Conservation (phyloP, 208 protist species). For the Tritrichomonas musculus region DNA sequence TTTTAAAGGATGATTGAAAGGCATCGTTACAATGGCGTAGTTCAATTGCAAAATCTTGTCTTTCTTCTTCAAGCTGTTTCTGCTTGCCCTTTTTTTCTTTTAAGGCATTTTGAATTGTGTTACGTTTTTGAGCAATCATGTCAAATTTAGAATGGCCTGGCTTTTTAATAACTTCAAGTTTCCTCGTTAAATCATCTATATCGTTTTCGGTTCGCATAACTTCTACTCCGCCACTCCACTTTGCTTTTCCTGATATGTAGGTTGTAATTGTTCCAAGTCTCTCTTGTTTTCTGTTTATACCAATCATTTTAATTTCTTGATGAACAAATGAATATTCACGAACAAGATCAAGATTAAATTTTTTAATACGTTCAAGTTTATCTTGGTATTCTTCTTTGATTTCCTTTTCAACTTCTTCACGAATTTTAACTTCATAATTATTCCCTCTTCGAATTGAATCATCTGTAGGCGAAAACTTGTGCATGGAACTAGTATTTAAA, state of each 20-base stretch:
- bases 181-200: neutral
- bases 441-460: too few species aligned
- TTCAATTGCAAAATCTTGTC: neutral
- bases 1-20: neutral
- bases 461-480: too few species aligned
- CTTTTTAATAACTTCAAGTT: neutral
- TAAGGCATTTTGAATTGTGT: neutral
- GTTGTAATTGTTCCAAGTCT: neutral
- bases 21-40: neutral
- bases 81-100: neutral
- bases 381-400: neutral
- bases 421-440: too few species aligned
- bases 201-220: neutral
- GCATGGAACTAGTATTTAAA: too few species aligned
- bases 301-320: neutral
- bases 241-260: neutral
- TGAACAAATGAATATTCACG: neutral
- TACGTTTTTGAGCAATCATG: neutral
- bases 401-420: neutral
- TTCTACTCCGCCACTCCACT: neutral
- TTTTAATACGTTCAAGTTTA: neutral
- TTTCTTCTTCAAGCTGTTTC: neutral
- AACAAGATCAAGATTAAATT: neutral
- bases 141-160: neutral
- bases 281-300: neutral